These are phyloP conservation scores for Fraxinus platypoda DNA, from an alignment of 305 asterid genomes.

Conservation along the genomic window DNA sequence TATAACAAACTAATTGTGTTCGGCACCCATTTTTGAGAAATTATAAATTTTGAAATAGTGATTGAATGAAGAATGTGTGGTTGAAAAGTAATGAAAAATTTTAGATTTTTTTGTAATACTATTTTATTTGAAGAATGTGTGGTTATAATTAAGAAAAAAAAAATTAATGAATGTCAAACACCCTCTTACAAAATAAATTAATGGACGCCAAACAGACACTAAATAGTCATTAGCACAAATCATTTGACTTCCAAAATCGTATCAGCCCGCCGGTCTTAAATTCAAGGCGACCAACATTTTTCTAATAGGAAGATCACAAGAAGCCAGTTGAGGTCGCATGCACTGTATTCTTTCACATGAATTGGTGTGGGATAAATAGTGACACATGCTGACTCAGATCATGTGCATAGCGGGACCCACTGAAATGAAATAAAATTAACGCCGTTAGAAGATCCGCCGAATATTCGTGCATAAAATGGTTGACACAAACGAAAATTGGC, in stretches of 20 bases:
- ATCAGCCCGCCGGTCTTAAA: not conserved
- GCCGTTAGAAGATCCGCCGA: not conserved
- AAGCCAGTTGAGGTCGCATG: not conserved
- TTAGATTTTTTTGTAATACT: no score
- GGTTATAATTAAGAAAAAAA: no score
- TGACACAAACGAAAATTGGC: not conserved
- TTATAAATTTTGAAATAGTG: no score
- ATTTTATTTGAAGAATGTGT: no score
- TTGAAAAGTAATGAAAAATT: no score
- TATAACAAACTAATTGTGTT: no score
- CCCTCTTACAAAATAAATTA: no score
- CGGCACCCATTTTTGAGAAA: no score
- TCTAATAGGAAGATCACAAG: not conserved
- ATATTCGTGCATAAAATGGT: not conserved
- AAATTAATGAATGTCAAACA: no score
- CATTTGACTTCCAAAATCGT: not conserved
- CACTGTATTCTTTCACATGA: not conserved
- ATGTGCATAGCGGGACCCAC: not conserved
- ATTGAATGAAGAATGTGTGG: no score
- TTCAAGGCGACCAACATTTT: not conserved
- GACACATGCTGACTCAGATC: constrained; percentile 6
- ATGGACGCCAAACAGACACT: not conserved
- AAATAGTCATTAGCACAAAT: not conserved
- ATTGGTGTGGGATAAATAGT: not conserved
- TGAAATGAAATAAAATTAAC: not conserved